These are phyloP conservation scores for Pseudovirgaria hyperparasitica DNA, from an alignment of 2,329 filamentous ascomycete species.

Conservation along the genomic window DNA sequence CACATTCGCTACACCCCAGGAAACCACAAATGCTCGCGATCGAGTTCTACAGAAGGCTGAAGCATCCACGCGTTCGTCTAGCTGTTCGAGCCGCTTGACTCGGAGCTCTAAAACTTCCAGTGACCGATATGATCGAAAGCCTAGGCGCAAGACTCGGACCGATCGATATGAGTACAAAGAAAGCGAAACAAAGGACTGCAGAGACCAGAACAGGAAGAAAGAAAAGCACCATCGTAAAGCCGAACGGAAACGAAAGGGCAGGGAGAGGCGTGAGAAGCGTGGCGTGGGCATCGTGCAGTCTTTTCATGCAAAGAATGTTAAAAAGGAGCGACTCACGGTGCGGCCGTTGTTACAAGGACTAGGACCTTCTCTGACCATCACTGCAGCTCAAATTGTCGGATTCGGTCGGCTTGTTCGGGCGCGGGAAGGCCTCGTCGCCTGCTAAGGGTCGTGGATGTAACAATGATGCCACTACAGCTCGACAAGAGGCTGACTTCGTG, in stretches of 20 bases:
- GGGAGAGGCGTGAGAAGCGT: slow-evolving; percentile 21
- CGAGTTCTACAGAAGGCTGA: slow-evolving; percentile 1
- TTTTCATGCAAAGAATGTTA: slow-evolving; percentile 33
- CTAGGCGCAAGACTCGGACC: slow-evolving; percentile 33
- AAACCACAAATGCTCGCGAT: slow-evolving; percentile 3
- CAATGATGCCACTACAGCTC: slow-evolving; percentile 8
- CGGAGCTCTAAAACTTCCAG: slow-evolving; percentile 10
- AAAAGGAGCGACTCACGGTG: slow-evolving; percentile 35
- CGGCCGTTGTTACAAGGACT: slow-evolving; percentile 7
- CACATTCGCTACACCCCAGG: too few relatives aligned
- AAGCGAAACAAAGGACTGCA: slow-evolving; percentile 8
- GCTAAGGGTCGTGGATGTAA: slow-evolving; percentile 30
- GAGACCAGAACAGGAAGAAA: slow-evolving; percentile 18
- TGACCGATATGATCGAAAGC: slow-evolving; percentile 27
- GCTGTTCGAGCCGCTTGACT: slow-evolving; percentile 7
- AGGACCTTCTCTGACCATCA: slow-evolving; percentile 13
- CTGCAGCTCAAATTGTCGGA: slow-evolving; percentile 30
- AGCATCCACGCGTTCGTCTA: slow-evolving; percentile 9
- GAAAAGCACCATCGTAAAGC: slow-evolving; percentile 8
- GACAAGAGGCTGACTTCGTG: slow-evolving; percentile 11
- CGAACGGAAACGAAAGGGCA: slow-evolving; percentile 22
- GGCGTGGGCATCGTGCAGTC: slow-evolving; percentile 25
- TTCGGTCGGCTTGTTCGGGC: slow-evolving; percentile 34
- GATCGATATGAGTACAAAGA: slow-evolving; percentile 31
- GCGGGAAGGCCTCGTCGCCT: slow-evolving; percentile 34